Base-by-base conservation (phyloP, 2,329 filamentous ascomycete genomes). In the Colletotrichum sp. region DNA sequence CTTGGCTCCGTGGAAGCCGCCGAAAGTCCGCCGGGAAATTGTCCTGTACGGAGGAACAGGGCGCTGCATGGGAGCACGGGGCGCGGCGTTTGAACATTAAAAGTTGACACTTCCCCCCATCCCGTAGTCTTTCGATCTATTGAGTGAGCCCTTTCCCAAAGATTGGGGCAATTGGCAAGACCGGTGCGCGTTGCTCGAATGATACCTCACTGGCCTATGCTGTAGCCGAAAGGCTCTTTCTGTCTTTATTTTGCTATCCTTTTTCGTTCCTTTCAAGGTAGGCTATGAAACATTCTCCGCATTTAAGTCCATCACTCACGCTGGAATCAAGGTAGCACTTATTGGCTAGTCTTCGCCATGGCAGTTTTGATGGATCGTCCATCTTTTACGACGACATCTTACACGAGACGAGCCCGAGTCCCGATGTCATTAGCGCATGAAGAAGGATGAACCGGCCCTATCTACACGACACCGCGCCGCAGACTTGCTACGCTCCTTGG, bases 121-220 rank as follows among this genome's bases (percentile, higher is more conserved):
- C 32, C 32, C 32, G 32, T 34, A 15, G 13, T 34, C 4, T 3
- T 7, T 34, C 13, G 32, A 34, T 15, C 4, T 34, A 4, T 34
- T 34, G 32, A 34, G 32, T 34, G 13, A 34, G 32, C 15, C 7
- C 34, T 16, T 36, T 36, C 34, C 15, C 6, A 16, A 36, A 8
- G 15, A 36, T 36, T 36, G 15, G 34, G 7, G 16, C 0, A 1
- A 8, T 36, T 8, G 15, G 34, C 34, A 8, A 1, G 1, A 0
- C 34, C 34, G 7, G 34, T 8, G 6, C 34, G 34, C 13, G 13
- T 34, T 15, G 32, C 32, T 34, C 34, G 8, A n/a, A n/a, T n/a
- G n/a, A n/a, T n/a, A n/a, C n/a, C n/a, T n/a, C n/a, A n/a, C n/a
- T n/a, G n/a, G n/a, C n/a, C 15, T 36, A 36, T 16, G 1, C 44